Conservation (phyloP, 2,329 filamentous ascomycete genomes). For the Harringtonia lauricola region DNA sequence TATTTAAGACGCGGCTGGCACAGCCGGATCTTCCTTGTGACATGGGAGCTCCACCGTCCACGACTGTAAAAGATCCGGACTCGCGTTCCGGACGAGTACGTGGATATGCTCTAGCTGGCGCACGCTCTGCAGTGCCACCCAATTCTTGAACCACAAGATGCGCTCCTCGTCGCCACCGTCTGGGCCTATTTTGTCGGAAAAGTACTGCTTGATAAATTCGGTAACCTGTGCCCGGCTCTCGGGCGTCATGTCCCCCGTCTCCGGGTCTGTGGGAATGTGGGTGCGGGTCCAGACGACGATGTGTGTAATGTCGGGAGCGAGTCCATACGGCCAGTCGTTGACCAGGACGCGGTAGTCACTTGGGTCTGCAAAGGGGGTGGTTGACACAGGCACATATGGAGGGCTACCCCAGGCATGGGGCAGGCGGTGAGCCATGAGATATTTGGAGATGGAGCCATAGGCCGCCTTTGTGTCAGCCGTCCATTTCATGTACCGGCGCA, state of each 20-base stretch:
- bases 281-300: slow-evolving; percentile 91
- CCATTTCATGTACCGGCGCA: slow-evolving; percentile 71
- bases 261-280: slow-evolving; percentile 57
- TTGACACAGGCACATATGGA: slow-evolving; percentile 41
- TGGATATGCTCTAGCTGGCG: slow-evolving; percentile 85
- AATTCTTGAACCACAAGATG: slow-evolving; percentile 89
- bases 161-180: slow-evolving; percentile 26
- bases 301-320: slow-evolving; percentile 57
- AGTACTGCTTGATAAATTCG: slow-evolving; percentile 59
- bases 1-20: too few species aligned
- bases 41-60: slow-evolving; percentile 39
- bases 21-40: too few species aligned
- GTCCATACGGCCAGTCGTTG: slow-evolving; percentile 92
- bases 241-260: slow-evolving; percentile 59
- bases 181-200: slow-evolving; percentile 45
- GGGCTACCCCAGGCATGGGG: slow-evolving; percentile 52
- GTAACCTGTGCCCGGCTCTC: slow-evolving; percentile 54
- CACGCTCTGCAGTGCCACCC: slow-evolving; percentile 79
- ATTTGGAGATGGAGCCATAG: slow-evolving; percentile 73
- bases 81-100: slow-evolving; percentile 51
- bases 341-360: slow-evolving; percentile 59
- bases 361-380: slow-evolving; percentile 38
- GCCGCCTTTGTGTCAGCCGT: slow-evolving; percentile 56
- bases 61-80: slow-evolving; percentile 36
- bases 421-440: slow-evolving; percentile 63